Conservation (phyloP, 768 basidiomycete genomes). For the Mycena belliarum region DNA sequence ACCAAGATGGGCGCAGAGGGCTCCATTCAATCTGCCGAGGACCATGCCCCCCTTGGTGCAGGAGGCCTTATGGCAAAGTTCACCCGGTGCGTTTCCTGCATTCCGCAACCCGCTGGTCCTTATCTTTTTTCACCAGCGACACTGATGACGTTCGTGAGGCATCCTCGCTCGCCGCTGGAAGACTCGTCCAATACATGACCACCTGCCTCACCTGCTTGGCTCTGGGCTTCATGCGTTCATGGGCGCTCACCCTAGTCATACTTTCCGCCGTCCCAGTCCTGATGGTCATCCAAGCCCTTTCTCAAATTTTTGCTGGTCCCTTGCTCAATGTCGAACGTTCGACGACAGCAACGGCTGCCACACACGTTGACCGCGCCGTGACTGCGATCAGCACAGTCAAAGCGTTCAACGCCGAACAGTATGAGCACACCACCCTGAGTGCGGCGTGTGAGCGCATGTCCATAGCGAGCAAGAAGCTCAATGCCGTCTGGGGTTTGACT, state of each 20-base stretch:
- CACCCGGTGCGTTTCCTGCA: constrained; percentile 45
- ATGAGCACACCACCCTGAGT: constrained; percentile 49
- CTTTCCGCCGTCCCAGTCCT: constrained; percentile 71
- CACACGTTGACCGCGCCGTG: constrained; percentile 63
- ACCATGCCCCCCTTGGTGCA: constrained; percentile 55
- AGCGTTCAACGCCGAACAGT: constrained; percentile 64
- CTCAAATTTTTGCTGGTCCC: constrained; percentile 57
- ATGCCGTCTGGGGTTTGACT: constrained; percentile 61
- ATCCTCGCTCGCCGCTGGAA: constrained; percentile 64
- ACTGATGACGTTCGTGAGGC: constrained; percentile 80
- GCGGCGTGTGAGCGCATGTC: constrained; percentile 41
- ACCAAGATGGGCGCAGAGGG: constrained; percentile 58
- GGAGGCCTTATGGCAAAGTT: constrained; percentile 83
- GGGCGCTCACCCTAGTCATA: constrained; percentile 71
- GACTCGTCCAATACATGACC: constrained; percentile 61
- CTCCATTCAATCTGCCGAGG: constrained; percentile 36
- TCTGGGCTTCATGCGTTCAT: constrained; percentile 66
- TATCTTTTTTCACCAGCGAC: constrained; percentile 47
- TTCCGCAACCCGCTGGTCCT: background rate
- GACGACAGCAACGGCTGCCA: constrained; percentile 57
- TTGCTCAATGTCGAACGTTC: constrained; percentile 54
- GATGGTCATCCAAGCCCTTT: constrained; percentile 60
- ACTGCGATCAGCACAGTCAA: constrained; percentile 74
- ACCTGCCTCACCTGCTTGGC: constrained; percentile 64
- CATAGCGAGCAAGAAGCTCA: constrained; percentile 44